Conservation (phyloP, 495 filamentous ascomycete genomes). For the Cladorrhinum samala region DNA sequence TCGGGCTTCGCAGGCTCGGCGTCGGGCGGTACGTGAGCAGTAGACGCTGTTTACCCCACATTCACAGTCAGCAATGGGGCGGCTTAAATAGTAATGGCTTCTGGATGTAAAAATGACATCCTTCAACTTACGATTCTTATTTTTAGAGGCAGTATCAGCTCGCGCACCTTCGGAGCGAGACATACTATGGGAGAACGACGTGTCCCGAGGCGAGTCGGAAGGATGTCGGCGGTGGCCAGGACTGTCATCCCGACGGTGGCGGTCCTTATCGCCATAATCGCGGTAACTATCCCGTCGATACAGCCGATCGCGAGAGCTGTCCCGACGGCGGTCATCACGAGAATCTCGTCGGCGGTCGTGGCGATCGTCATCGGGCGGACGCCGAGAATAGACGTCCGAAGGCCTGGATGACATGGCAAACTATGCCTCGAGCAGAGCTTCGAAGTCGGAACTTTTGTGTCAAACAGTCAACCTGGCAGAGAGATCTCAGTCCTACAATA, state of each 20-base stretch:
- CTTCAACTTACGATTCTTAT: background rate
- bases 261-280: constrained; percentile 1
- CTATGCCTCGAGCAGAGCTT: background rate
- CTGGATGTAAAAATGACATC: too few species aligned
- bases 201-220: background rate
- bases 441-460: too few species aligned
- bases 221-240: background rate
- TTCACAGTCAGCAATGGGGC: too few species aligned
- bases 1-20: background rate
- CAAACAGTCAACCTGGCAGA: too few species aligned
- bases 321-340: constrained; percentile 9
- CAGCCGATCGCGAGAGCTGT: background rate
- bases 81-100: too few species aligned
- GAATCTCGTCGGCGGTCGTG: constrained; percentile 9
- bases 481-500: too few species aligned
- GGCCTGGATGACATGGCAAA: constrained; percentile 19
- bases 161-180: background rate
- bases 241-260: constrained; percentile 3
- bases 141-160: background rate
- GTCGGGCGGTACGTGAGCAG: background rate
- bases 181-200: background rate
- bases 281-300: constrained; percentile 3
- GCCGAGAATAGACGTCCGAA: constrained; percentile 15
- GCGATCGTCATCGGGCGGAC: constrained; percentile 18
- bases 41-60: background rate